Evolutionary conservation across 257 asterid genomes (phyloP).

Genomic region (Ehretia macrophylla): DNA sequence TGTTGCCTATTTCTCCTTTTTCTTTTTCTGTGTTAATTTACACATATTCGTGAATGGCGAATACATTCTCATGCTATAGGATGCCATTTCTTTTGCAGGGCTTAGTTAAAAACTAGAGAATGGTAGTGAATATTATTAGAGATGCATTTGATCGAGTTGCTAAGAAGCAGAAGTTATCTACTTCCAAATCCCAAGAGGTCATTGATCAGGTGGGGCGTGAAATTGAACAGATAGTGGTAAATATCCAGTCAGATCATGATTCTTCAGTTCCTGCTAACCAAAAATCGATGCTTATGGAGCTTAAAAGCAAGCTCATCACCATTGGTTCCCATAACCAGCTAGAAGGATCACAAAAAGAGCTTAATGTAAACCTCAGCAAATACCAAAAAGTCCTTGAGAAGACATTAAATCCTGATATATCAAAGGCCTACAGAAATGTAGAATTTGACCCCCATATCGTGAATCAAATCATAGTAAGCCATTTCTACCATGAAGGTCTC

Average conservation of each 20-base stretch:
- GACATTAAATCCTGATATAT: slow-evolving; percentile 38
- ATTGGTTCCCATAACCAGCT: slow-evolving; percentile 24
- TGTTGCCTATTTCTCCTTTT: too few species aligned
- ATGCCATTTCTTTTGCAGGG: neutral
- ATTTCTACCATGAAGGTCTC: slow-evolving; percentile 46
- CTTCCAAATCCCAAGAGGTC: slow-evolving; percentile 43
- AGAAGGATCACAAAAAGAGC: slow-evolving; percentile 36
- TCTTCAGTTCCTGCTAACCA: slow-evolving; percentile 30
- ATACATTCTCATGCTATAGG: too few species aligned
- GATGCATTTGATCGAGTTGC: slow-evolving; percentile 51
- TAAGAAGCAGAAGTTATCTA: slow-evolving; percentile 51
- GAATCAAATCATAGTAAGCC: slow-evolving; percentile 43
- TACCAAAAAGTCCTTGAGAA: slow-evolving; percentile 41
- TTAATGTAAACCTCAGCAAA: slow-evolving; percentile 29
- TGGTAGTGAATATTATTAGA: slow-evolving; percentile 42
- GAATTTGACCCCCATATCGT: slow-evolving; percentile 37
- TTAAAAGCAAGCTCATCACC: slow-evolving; percentile 39
- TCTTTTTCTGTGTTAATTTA: too few species aligned
- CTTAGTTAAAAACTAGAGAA: neutral
- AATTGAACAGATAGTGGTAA: slow-evolving; percentile 38
- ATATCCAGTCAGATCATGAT: slow-evolving; percentile 28
- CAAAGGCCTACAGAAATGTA: slow-evolving; percentile 42
- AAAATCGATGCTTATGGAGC: slow-evolving; percentile 39
- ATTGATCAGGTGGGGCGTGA: slow-evolving; percentile 44
- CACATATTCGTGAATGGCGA: neutral